Base-by-base conservation (phyloP, 2,329 filamentous ascomycete species). In the Fusarium azukiicola region DNA sequence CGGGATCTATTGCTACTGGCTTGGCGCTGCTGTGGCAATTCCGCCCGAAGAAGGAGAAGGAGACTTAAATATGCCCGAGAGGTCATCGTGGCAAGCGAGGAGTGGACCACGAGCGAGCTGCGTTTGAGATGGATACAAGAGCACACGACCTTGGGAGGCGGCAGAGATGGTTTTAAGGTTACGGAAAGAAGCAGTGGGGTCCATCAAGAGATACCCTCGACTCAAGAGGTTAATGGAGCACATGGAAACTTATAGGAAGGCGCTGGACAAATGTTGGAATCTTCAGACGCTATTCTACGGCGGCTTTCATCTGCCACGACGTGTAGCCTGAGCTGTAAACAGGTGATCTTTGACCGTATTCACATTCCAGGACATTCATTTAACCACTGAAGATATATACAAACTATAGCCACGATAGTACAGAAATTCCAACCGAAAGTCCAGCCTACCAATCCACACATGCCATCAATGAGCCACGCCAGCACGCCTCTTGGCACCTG, bases 1-100 rank as follows among this genome's bases (percentile, higher is more conserved):
- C 67, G 6, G 58, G 64, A 12, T 68, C 73, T 19, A 58, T 21
- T 1, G 40, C 76, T 10, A 72, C 68, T 1, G 76, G 52, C 10
- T 14, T 27, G 1, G 67, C 68, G 42, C 52, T 76, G 5, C 6
- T 50, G n/a, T 54, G 17, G 52, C 42, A 50, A 23, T 5, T 10
- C 4, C 44, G 44, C 23, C 11, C n/a, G 32, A 56, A 56, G 52
- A n/a, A 56, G 7, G 38, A 56, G 52, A 56, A 38, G 4, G 52
- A 56, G 52, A 7, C 19, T 56, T 21, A 27, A 21, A 21, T 7
- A 27, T 7, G 11, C 32, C 12, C 10, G 17, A 11, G 4, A 56
- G 4, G 52, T 4, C 40, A 56, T n/a, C 8, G 27, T 56, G 32
- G 17, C 19, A 12, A 21, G 17, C 32, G n/a, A n/a, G 6, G 32